phyloP scores from a whole-genome alignment of 78 protist species.

The Dictyostelium capitatum region DNA sequence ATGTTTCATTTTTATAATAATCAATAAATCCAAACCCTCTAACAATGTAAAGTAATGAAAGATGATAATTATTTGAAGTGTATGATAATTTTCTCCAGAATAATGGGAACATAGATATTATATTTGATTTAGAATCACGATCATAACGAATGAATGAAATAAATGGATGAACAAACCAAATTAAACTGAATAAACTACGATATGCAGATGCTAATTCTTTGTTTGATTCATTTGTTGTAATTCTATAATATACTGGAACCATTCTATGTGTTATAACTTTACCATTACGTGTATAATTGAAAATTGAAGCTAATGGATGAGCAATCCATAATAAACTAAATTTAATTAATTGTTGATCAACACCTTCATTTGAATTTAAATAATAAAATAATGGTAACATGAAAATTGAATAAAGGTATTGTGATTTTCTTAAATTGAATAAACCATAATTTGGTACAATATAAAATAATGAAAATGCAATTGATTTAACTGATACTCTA shows the following conservation, averaged over 20 bases:
- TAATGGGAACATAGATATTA: constrained; percentile 41
- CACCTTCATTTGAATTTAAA: neutral
- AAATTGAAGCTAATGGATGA: constrained; percentile 19
- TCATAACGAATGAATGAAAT: constrained; percentile 19
- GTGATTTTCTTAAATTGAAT: neutral
- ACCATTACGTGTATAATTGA: neutral
- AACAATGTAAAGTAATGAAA: constrained; percentile 36
- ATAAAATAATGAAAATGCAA: constrained; percentile 18
- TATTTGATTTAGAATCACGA: neutral
- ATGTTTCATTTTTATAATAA: neutral
- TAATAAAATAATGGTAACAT: constrained; percentile 56
- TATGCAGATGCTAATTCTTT: neutral
- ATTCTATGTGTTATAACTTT: neutral
- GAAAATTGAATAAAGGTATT: neutral
- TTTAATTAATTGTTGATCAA: neutral
- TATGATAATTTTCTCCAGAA: constrained; percentile 35
- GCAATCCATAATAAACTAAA: constrained; percentile 19
- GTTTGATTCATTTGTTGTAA: neutral
- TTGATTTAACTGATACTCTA: neutral
- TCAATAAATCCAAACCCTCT: constrained; percentile 52
- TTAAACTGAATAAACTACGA: neutral
- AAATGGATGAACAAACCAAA: constrained; percentile 67
- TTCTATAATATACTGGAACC: constrained; percentile 46
- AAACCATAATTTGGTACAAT: constrained; percentile 48
- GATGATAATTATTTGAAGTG: neutral